phyloP scores from a whole-genome alignment of 306 rosid species.

The Lagenaria siceraria region DNA sequence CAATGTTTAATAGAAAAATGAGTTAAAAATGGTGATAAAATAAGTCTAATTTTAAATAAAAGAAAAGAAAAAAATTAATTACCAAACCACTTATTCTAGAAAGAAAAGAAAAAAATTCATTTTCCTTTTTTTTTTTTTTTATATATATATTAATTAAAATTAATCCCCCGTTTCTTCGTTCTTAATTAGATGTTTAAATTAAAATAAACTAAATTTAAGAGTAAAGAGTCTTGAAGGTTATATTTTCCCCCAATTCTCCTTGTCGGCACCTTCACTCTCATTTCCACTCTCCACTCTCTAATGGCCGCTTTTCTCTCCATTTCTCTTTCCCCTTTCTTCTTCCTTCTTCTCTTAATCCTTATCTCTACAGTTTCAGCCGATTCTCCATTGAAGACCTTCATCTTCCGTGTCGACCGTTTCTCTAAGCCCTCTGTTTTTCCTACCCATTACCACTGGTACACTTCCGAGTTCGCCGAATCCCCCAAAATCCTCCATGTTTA shows the following conservation, averaged over 20 bases:
- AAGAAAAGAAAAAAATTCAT: too few species aligned
- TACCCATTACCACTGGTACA: conserved; percentile 74
- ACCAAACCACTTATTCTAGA: too few species aligned
- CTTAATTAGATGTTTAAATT: neutral
- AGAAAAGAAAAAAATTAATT: too few species aligned
- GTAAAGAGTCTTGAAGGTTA: neutral
- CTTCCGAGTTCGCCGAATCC: conserved; percentile 50
- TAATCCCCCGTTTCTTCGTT: too few species aligned
- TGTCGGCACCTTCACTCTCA: neutral
- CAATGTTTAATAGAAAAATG: too few species aligned
- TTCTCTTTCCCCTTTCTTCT: neutral
- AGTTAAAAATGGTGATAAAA: too few species aligned
- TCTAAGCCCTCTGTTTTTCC: conserved; percentile 71
- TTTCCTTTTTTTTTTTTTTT: too few species aligned
- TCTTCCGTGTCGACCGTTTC: conserved; percentile 40
- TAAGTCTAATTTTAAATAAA: too few species aligned
- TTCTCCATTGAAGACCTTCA: conserved; percentile 39
- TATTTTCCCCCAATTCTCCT: conserved; percentile 14
- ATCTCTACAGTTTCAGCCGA: neutral
- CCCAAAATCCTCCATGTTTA: conserved; percentile 48
- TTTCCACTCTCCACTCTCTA: conserved; percentile 13
- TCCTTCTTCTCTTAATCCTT: conserved; percentile 12
- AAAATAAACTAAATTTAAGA: neutral
- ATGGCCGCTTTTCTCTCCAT: conserved; percentile 11
- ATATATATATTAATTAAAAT: too few species aligned